These are phyloP conservation scores for Globisporangium abappressorium DNA, from an alignment of 352 stramenopile genomes.

Conservation along the genomic window DNA sequence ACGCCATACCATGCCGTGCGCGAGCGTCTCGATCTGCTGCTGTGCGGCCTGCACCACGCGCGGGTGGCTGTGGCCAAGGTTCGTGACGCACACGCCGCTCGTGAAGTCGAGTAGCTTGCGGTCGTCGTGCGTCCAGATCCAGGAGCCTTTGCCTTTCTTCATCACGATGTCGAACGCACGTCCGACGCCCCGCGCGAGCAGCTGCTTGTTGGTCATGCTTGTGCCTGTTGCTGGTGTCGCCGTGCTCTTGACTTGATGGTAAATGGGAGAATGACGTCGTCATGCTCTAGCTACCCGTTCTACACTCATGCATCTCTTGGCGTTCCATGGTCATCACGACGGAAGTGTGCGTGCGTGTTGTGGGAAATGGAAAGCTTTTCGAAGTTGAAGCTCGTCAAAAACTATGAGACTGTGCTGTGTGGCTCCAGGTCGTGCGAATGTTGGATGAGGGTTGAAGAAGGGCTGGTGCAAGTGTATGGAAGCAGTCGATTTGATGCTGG, in stretches of 20 bases:
- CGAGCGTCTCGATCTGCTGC: slow-evolving; percentile 84
- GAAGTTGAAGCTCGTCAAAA: neutral
- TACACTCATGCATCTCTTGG: neutral
- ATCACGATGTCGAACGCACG: slow-evolving; percentile 85
- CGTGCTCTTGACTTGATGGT: neutral
- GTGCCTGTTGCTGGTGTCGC: neutral
- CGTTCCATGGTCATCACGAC: neutral
- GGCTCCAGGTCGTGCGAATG: too few species aligned
- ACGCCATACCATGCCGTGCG: slow-evolving; percentile 48
- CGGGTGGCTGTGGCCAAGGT: slow-evolving; percentile 91
- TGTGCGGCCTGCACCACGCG: slow-evolving; percentile 89
- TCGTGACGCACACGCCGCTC: slow-evolving; percentile 91
- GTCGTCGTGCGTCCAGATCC: slow-evolving; percentile 83
- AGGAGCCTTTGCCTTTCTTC: slow-evolving; percentile 77
- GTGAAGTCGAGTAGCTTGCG: slow-evolving; percentile 91
- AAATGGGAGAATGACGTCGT: neutral
- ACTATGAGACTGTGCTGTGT: too few species aligned
- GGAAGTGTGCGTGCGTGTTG: neutral
- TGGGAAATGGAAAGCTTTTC: neutral
- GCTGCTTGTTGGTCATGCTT: slow-evolving; percentile 34
- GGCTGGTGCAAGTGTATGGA: too few species aligned
- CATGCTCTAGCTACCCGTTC: neutral
- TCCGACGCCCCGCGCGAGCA: slow-evolving; percentile 69
- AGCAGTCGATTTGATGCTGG: too few species aligned
- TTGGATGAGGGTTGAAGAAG: too few species aligned